Evolutionary conservation across 129 eudicot species (phyloP), one percentile per base, ranked within the genome.

Genomic region (Cynara cardunculus): DNA sequence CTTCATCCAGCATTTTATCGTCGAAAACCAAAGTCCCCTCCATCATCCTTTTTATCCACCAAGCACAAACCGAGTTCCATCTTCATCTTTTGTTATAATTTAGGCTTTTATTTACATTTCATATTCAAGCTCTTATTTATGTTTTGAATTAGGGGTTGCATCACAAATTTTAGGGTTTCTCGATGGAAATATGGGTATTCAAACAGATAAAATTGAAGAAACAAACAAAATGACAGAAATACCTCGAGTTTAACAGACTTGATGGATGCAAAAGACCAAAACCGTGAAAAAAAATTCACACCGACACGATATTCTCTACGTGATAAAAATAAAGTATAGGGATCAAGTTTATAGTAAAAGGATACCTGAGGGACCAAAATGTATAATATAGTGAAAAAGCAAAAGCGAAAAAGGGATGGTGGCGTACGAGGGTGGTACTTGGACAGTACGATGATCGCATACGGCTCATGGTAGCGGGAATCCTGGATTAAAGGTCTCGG

Each of bases 341-440:
- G 65, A 18, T 7, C 10, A 56, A 56, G 4, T 56, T 56, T 18
- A n/a, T 0, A 56, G 22, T 18, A 56, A n/a, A 56, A 2, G 65
- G 2, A 56, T 56, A 56, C 0, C 2, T 4, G 0, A 56, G 65
- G 65, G 65, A 56, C 65, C 24, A 56, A 56, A 56, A 18, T 1
- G 10, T 1, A 4, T 18, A 56, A 56, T 56, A 18, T 56, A 56
- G 9, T 56, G 24, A 56, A 56, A 41, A 56, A 56, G 24, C 24
- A 53, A 74, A 82, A 49, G 35, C 25, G 24, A 71, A 65, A 75
- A 34, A 70, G 72, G 64, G 25, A 10, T 56, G 56, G 66, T 76
- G 81, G 82, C 73, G 82, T 83, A 83, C 86, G 78, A 77, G 73
- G 67, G 82, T 9, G 78, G 82, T 77, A 82, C 85, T 76, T 75